Base-by-base conservation (phyloP, 2,329 filamentous ascomycete genomes). In the Myotisia sp. region DNA sequence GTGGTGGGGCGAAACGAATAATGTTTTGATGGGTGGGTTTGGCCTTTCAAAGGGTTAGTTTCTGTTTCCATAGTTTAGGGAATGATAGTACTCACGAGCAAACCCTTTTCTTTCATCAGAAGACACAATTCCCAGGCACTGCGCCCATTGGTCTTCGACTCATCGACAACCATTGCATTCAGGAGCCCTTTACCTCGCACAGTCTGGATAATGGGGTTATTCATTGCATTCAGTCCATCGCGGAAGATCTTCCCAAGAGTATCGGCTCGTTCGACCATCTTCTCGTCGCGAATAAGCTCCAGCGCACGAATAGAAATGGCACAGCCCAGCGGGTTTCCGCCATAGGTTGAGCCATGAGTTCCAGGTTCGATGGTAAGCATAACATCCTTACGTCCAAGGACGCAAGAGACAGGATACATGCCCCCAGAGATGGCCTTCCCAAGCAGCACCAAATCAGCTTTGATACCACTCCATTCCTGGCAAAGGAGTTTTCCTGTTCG, bases 21-120 rank as follows among this genome's bases (percentile, higher is more conserved):
- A 98, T 95, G 61, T 95, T 94, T 53, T 92, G 79, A 60, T 98
- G 90, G 5, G 90, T 98, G 19, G 90, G 90, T 71, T 98, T 98
- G 50, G 90, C 90, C 84, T 92, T 55, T 52, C 28, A 22, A 17
- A 6, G 26, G 16, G 22, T 7, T 7, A 7, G 7, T 24, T n/a
- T n/a, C 22, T n/a, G 30, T 14, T 33, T 18, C n/a, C 6, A 19
- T 5, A 18, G 7, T 24, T 24, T 10, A 23, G 1, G 24, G 7
- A 14, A 23, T n/a, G 14, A 13, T 3, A 5, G 31, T 16, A 65
- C 77, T 63, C 68, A 92, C 84, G 70, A 98, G 58, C 37, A 98
- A 64, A 39, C 90, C 90, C 70, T 94, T 95, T 59, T 79, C 74
- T 69, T 95, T 95, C 64, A 94, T 74, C 52, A 95, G 61, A 67